Base-by-base conservation (phyloP, 2,329 filamentous ascomycete genomes). In the Apiospora koreana region DNA sequence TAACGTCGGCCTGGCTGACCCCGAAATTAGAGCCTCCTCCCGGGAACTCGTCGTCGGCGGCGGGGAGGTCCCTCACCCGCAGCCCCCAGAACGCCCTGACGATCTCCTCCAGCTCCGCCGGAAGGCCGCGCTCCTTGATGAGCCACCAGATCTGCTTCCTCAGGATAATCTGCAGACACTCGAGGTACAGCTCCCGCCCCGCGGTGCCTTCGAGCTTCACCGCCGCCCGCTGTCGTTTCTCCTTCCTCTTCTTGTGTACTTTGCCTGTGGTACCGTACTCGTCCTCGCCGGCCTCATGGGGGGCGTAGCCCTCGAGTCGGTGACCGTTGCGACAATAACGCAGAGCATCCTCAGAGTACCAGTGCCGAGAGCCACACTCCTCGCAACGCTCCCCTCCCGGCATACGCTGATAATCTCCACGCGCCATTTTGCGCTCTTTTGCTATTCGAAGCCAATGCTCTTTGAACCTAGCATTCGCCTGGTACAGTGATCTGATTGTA, bases 11-110 rank as follows among this genome's bases (percentile, higher is more conserved):
- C 48, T 80, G 79, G 16, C 25, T 67, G 10, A 75, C 75, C 16
- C 69, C 66, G 42, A 71, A 45, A 23, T 43, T 68, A 41, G 66
- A 25, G 50, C 67, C 70, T 43, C 75, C 70, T 43, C 75, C 72
- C 18, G 81, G 75, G 18, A 77, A 75, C 25, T 75, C 76, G 62
- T 76, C 78, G 6, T 76, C 78, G 65, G 83, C 83, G 28, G 93
- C 82, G 65, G 88, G 85, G 46, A 94, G 84, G 68, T 79, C 77
- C 46, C 87, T 82, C 2, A 86, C 83, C 6, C 94, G 89, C 67
- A 98, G 82, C 68, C 91, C 86, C 95, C 96, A 99, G 18, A 99
- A 86, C 78, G 97, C 94, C 71, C 91, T 89, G 6, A 97, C 90
- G 12, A 97, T 85, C 9, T 84, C 91, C 84, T 97, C 94, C 16